These are phyloP conservation scores for Schrenkiella parvula DNA, from an alignment of 345 rosid species.

Conservation along the genomic window DNA sequence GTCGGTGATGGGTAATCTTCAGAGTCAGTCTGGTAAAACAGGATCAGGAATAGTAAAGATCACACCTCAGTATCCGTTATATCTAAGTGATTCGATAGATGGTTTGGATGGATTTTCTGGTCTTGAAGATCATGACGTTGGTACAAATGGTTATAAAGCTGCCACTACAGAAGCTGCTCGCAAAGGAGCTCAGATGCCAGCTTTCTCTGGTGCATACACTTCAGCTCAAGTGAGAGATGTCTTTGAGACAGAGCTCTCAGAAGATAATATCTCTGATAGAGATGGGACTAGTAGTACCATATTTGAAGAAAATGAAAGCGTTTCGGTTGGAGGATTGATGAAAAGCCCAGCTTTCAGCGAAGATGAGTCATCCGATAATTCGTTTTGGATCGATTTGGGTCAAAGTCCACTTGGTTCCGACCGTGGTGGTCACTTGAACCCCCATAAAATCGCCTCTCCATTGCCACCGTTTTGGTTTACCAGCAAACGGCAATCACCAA, in stretches of 20 bases:
- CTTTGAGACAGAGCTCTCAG: conserved; percentile 68
- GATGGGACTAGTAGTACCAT: conserved; percentile 73
- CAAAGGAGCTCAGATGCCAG: conserved; percentile 57
- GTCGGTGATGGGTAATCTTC: conserved; percentile 71
- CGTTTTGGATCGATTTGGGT: conserved; percentile 93
- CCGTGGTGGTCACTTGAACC: conserved; percentile 28
- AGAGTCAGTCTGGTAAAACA: conserved; percentile 56
- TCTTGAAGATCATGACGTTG: conserved; percentile 36
- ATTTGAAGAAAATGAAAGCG: conserved; percentile 71
- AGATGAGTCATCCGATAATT: conserved; percentile 85
- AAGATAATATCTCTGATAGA: conserved; percentile 66
- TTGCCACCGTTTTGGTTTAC: conserved; percentile 73
- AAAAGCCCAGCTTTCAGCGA: conserved; percentile 89
- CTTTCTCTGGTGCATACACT: conserved; percentile 76
- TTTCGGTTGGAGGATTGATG: conserved; percentile 78
- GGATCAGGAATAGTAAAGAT: conserved; percentile 81
- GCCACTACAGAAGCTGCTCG: conserved; percentile 26
- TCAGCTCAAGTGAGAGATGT: conserved; percentile 73
- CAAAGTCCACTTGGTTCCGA: conserved; percentile 85
- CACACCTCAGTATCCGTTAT: conserved; percentile 60
- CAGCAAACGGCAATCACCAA: conserved; percentile 56
- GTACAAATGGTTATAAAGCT: conserved; percentile 38
- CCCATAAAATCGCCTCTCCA: conserved; percentile 60
- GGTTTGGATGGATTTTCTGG: conserved; percentile 55
- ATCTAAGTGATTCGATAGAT: conserved; percentile 72